Evolutionary conservation across 805 yeast species (phyloP).

Genomic region (Alloascoidea africana): DNA sequence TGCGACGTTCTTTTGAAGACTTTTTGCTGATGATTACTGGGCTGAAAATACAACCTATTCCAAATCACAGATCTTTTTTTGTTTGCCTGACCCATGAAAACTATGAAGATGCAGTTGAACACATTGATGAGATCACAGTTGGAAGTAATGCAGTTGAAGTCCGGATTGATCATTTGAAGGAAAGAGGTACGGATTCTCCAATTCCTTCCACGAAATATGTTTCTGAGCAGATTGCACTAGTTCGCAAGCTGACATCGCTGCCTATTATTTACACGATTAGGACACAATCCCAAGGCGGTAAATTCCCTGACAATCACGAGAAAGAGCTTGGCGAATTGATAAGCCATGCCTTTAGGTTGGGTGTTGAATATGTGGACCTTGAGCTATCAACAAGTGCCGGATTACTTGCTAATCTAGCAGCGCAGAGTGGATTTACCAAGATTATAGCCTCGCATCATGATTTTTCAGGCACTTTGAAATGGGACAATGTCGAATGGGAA

Average conservation of each 20-base stretch:
- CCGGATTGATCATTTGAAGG: slow-evolving; percentile 55
- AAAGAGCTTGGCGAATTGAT: slow-evolving; percentile 34
- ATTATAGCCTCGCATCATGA: slow-evolving; percentile 81
- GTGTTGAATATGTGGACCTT: slow-evolving; percentile 69
- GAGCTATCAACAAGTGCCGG: slow-evolving; percentile 55
- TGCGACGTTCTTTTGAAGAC: slow-evolving; percentile 42
- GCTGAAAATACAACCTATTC: slow-evolving; percentile 22
- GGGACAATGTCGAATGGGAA: slow-evolving; percentile 67
- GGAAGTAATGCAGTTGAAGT: slow-evolving; percentile 80
- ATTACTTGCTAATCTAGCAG: slow-evolving; percentile 34
- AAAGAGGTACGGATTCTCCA: slow-evolving; percentile 22
- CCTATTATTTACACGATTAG: slow-evolving; percentile 78
- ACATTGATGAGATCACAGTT: slow-evolving; percentile 35
- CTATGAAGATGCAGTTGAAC: slow-evolving; percentile 26
- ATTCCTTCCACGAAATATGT: slow-evolving; percentile 30
- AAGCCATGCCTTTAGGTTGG: slow-evolving; percentile 53
- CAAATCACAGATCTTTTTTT: slow-evolving; percentile 34
- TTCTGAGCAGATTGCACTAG: slow-evolving; percentile 52
- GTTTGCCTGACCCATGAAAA: slow-evolving; percentile 62
- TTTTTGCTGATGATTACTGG: slow-evolving; percentile 56
- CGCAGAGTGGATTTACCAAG: slow-evolving; percentile 42
- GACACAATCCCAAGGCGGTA: slow-evolving; percentile 71
- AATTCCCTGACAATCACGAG: slow-evolving; percentile 45
- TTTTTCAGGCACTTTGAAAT: slow-evolving; percentile 40
- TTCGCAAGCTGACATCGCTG: slow-evolving; percentile 47